Evolutionary conservation across 1,284 basidiomycete species (phyloP), one percentile per base, ranked within the genome.

Genomic region (Farysia itapuensis): DNA sequence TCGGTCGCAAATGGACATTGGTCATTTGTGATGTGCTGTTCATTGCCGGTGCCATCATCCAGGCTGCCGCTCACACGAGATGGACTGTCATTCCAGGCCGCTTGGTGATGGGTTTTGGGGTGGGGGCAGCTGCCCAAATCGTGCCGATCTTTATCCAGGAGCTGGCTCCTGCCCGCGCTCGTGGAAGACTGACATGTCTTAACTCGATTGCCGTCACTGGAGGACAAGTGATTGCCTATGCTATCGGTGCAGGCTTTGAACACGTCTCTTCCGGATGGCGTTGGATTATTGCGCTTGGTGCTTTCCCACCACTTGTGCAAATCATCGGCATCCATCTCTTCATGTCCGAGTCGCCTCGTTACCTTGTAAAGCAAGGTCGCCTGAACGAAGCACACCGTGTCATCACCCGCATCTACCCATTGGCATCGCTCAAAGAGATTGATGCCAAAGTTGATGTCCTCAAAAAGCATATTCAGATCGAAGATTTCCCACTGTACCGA

Each of bases 121-220:
- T 78, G 20, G 71, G 76, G 1, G 70, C 77, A 0, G 75, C 78
- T 7, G 70, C 75, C 1, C 71, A 69, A 23, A 58, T 77, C 19
- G 72, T 76, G 2, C 78, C 78, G 3, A 53, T 78, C 8, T 79
- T 77, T 51, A 75, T 80, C 37, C 72, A 68, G 31, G 79, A 80
- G 41, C 47, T 79, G 1, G 67, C 77, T 1, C 79, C 79, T 0
- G 74, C 78, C 19, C 53, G 70, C 6, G 74, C 72, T 42, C 67
- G 79, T 30, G 79, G 79, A 13, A 64, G 73, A 2, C 59, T 79
- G 20, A 78, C 79, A n/a, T 76, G 75, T 2, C 70, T 77, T 39
- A 74, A 79, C 53, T 70, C 66, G 21, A 64, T 77, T 31, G 63
- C 69, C 22, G 77, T 78, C 51, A 79, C 78, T 4, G 73, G 72